Base-by-base conservation (phyloP, 306 rosid species). In the Quercus rubra region DNA sequence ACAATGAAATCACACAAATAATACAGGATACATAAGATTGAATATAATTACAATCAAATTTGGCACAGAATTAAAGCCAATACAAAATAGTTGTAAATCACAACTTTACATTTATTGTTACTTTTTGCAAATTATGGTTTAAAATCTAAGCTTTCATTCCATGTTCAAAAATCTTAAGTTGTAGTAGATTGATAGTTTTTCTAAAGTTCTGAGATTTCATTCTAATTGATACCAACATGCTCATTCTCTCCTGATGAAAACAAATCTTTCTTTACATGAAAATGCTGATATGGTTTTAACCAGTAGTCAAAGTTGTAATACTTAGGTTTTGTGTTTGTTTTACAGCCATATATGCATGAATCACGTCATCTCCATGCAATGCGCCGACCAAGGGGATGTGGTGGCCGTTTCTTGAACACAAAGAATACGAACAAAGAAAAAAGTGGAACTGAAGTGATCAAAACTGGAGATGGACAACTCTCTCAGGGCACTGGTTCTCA, bases 351-450 rank as follows among this genome's bases (percentile, higher is more conserved):
- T 82, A 89, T 95, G 97, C 99, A 95, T 28, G 94, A 93, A 81
- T 95, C 99, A 0, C 97, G 99, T 58, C 99, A 95, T 86, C 98
- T 80, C 80, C 99, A 95, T 57, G 99, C 99, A 52, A 75, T 89
- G 93, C 90, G 98, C 28, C 90, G 99, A 58, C 97, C 98, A 72
- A 88, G 99, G 80, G 99, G 99, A 77, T 81, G 91, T 1, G 97
- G 99, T 0, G 99, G 99, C 21, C 96, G 99, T 19, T 95, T 95
- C 89, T 80, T 95, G 88, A 95, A 95, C 89, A 79, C 89, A 11
- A 91, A 58, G 86, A 74, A 1, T 52, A 5, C 25, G 78, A 85
- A 56, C 20, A 79, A 73, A 4, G 82, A 71, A 77, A 84, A 81
- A 82, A 51, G 35, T 25, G 82, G 78, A 67, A 74, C 75, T 52